Percentiles rank a stretch among this genome's conserved stretches.
Conservation (phyloP, 768 basidiomycete genomes). For the Sporobolomyces roseus region DNA sequence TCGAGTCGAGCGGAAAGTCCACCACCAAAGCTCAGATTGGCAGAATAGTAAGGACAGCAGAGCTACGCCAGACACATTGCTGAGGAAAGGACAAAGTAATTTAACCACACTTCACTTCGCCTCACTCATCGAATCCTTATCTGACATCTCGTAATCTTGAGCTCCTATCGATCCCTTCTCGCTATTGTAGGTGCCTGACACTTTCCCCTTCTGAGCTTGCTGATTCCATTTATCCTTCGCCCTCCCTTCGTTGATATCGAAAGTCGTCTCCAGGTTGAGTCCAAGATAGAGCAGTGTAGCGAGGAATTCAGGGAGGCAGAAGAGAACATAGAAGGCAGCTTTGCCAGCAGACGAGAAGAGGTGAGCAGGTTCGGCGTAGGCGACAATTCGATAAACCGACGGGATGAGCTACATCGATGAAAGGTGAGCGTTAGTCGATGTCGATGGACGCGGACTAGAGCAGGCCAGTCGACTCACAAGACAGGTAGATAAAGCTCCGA, state of each 20-base stretch:
- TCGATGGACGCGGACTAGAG: not conserved
- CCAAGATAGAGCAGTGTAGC: not conserved
- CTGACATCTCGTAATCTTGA: too few relatives aligned
- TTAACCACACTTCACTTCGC: too few relatives aligned
- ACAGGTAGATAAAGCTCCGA: not conserved
- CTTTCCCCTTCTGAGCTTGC: slow-evolving; percentile 1
- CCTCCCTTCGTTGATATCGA: not conserved
- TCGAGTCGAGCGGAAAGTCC: too few relatives aligned
- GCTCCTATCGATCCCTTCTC: too few relatives aligned
- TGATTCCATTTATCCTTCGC: slow-evolving; percentile 16
- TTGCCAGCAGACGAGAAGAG: not conserved
- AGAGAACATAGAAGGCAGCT: slow-evolving; percentile 27
- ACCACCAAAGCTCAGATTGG: too few relatives aligned
- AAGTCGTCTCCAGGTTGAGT: slow-evolving; percentile 5
- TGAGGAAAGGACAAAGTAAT: too few relatives aligned
- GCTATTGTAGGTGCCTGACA: not conserved
- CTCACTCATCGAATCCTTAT: too few relatives aligned
- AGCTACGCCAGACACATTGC: too few relatives aligned
- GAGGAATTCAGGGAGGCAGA: slow-evolving; percentile 2
- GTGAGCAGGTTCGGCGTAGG: not conserved
- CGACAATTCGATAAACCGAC: slow-evolving; percentile 5
- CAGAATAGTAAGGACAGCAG: not conserved
- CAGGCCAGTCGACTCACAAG: slow-evolving; percentile 8
- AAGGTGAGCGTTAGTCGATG: not conserved
- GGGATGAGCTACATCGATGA: slow-evolving; percentile 19